Percentiles rank a stretch among this genome's conserved stretches.
Conservation (phyloP, 768 basidiomycete genomes). For the Tricholoma hemisulphureum region DNA sequence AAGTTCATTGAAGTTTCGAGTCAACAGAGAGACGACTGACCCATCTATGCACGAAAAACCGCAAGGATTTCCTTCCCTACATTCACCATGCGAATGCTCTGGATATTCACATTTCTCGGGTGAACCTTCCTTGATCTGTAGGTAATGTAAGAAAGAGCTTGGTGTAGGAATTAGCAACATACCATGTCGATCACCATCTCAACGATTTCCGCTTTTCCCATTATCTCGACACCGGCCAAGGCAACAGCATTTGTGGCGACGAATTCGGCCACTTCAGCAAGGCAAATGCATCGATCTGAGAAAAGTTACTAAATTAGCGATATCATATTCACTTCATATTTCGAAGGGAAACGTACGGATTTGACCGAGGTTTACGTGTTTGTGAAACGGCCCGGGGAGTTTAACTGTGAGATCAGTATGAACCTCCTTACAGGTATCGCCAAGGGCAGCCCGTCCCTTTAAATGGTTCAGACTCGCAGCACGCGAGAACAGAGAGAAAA, state of each 20-base stretch:
- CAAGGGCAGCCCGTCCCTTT: constrained; percentile 3
- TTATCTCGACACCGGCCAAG: constrained; percentile 25
- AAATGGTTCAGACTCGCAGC: constrained; percentile 6
- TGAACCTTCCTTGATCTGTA: constrained; percentile 24
- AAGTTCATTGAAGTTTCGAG: constrained; percentile 1
- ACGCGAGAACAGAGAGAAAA: constrained; percentile 1
- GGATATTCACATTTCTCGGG: constrained; percentile 40
- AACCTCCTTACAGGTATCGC: constrained; percentile 42
- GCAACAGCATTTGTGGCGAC: constrained; percentile 32
- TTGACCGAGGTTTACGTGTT: constrained; percentile 27
- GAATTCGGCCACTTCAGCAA: constrained; percentile 37
- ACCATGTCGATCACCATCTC: constrained; percentile 37
- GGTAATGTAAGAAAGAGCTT: background rate
- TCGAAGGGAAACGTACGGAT: constrained; percentile 23
- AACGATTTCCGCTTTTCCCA: constrained; percentile 29
- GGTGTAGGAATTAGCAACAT: constrained; percentile 7
- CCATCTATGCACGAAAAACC: constrained; percentile 47
- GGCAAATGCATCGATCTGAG: constrained; percentile 39
- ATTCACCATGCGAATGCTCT: constrained; percentile 35
- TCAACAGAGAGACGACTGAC: constrained; percentile 20
- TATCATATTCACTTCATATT: background rate
- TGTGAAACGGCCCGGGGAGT: constrained; percentile 19
- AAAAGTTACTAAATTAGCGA: background rate
- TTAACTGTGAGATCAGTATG: constrained; percentile 29
- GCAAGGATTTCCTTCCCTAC: constrained; percentile 38